Evolutionary conservation across 2,329 filamentous ascomycete species (phyloP), one percentile per base, ranked within the genome.

Genomic region (Penicillium carneum): DNA sequence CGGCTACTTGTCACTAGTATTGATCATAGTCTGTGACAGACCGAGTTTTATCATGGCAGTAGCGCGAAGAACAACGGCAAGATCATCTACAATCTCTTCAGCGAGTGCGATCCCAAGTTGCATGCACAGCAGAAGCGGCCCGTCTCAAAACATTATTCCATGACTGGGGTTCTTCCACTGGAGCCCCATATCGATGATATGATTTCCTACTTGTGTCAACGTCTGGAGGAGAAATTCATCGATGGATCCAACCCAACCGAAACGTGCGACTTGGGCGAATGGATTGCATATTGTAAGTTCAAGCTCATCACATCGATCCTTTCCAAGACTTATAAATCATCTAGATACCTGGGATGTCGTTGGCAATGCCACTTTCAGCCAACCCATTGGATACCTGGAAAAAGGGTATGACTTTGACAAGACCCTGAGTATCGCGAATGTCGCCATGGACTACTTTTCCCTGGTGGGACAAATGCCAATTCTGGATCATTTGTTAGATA

Each of bases 61-160:
- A 76, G 74, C 63, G 71, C 72, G 29, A 63, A 75, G 33, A 69
- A 74, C 56, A 67, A 77, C 38, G 75, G 76, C 26, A 72, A 77
- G 54, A 73, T 79, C 48, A 72, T 71, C 9, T 77, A 76, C 63
- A 72, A 79, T 62, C 63, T 81, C 18, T 80, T 81, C 65, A 78
- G 75, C 61, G 69, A 74, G 41, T 72, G 72, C 0, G 68, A 79
- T 57, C 66, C 72, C 4, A 66, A 63, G 9, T 59, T 71, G 2
- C 78, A 81, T 61, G 73, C 72, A 9, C 68, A 63, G 11, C 67
- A 74, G 60, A 80, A 79, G 67, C 70, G 74, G 7, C 79, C 79
- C 0, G 71, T 81, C 23, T 74, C 71, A 16, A 74, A 76, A 47
- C 72, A 77, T 57, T 80, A 77, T 62, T 76, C 77, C 12, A 59